Base-by-base conservation (phyloP, 108 stramenopile species). In the Cyclotella atomus region DNA sequence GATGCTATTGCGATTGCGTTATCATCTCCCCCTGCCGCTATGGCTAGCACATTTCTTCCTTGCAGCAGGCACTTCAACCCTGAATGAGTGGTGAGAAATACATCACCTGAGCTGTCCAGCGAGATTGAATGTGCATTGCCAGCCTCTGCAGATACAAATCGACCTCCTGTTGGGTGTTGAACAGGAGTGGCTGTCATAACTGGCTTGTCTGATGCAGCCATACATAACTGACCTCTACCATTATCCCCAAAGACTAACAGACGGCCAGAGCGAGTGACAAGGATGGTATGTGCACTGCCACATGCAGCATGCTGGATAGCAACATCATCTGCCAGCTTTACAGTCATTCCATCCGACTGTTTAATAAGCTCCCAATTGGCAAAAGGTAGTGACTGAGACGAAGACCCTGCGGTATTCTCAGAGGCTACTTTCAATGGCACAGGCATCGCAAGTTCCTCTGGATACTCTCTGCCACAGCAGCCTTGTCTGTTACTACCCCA, bases 231-330 rank as follows among this genome's bases (percentile, higher is more conserved):
- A 12, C 86, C 86, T 30, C 70, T 47, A 50, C 59, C 52, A 60
- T 91, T 91, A 43, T 70, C 80, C 0, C 91, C 91, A 70, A 83
- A 89, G 3, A 89, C 88, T 43, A 89, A 78, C 5, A 92, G 68
- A 16, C 76, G 70, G 20, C 91, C 88, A 10, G 87, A 80, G 23
- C 77, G 49, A 45, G 86, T 79, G 15, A 89, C 76, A 5, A 92
- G 53, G 30, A 92, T 57, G 4, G 88, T 92, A 70, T 84, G 83
- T 56, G 78, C 62, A 35, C 60, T 52, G 50, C 91, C 91, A 80
- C 88, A 89, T 12, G 91, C 91, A 32, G 83, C 91, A 70, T 92
- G 54, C 19, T 76, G 62, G 35, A 89, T 76, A 30, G 77, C 81
- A 8, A 89, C 85, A 69, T 89, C 88, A 46, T 87, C 80, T 30